These are phyloP conservation scores for Irpex sp. DNA, from an alignment of 1,284 basidiomycete genomes.

Conservation along the genomic window DNA sequence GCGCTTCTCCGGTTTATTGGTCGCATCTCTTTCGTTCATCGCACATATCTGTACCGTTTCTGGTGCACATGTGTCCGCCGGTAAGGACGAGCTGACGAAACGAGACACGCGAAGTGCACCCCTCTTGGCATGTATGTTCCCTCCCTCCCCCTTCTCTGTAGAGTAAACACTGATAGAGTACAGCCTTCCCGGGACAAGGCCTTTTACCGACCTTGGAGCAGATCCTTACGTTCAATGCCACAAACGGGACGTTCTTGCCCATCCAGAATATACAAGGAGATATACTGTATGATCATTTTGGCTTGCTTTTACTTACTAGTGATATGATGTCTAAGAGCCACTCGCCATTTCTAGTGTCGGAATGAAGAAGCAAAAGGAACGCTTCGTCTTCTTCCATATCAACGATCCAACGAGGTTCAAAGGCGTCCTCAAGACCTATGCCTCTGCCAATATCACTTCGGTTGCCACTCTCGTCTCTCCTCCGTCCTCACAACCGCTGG, in stretches of 20 bases:
- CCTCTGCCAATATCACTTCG: conserved; percentile 8
- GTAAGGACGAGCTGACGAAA: background rate
- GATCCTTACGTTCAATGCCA: conserved; percentile 7
- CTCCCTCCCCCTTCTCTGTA: background rate
- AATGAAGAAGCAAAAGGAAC: conserved; percentile 13
- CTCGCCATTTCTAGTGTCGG: conserved; percentile 4
- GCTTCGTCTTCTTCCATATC: conserved; percentile 12
- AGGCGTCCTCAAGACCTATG: conserved; percentile 8
- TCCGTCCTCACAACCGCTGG: conserved; percentile 6
- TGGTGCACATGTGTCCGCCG: background rate
- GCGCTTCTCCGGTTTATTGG: background rate
- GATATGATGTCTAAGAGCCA: too few relatives aligned
- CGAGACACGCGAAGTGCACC: background rate
- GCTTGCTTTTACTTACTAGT: too few relatives aligned
- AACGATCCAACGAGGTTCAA: conserved; percentile 10
- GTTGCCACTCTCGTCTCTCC: conserved; percentile 9
- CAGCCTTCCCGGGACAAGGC: conserved; percentile 11
- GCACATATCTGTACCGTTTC: background rate
- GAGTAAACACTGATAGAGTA: background rate
- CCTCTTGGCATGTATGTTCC: conserved; percentile 3
- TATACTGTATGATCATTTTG: conserved; percentile 5
- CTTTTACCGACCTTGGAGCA: conserved; percentile 3
- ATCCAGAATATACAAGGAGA: conserved; percentile 13
- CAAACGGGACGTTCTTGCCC: conserved; percentile 11
- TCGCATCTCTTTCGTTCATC: background rate